Base-by-base conservation (phyloP, 768 basidiomycete species). In the Phallus indusiatus region DNA sequence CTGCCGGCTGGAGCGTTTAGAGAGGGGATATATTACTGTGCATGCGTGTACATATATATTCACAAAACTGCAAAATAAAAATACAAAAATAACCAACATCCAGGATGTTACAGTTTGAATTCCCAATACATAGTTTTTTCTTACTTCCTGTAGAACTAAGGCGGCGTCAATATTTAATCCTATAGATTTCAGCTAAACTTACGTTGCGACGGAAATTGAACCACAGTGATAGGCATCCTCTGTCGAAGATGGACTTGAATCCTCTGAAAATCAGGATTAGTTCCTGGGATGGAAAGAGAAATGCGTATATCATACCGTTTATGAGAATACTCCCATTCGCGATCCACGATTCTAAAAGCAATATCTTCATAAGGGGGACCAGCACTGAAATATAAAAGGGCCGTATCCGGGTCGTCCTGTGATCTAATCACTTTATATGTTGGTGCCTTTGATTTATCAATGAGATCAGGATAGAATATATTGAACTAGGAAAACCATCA, bases 361-460 rank as follows among this genome's bases (percentile, higher is more conserved):
- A 98, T 94, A 64, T 98, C 96, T 72, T 99, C 95, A 69, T 99
- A 99, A 0, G 95, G 95, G 54, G 95, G 94, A 8, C 96, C 96
- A 33, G 96, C 92, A 64, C 84, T 92, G 75, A 99, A 99, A 66
- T 94, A 85, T 33, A 99, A 73, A 20, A 96, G 77, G 12, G 91
- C 90, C 1, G 95, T 98, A 57, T 99, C 96, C 61, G 94, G 91
- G 68, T 98, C 96, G 6, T 91, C 94, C 5, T 86, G 83, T 67
- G 96, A 92, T 67, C 91, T 90, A 71, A 96, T 81, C 61, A 97
- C 90, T 70, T 90, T 92, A 75, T 97, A 99, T 7, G 92, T 93
- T 3, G 96, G 96, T 0, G 96, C 92, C 72, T 94, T 94, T 34
- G 89, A 84, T 71, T 96, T 96, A 77, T 99, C 95, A 72, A 99